Conservation (phyloP, 352 stramenopile genomes). For the Halophytophthora polymorphica region DNA sequence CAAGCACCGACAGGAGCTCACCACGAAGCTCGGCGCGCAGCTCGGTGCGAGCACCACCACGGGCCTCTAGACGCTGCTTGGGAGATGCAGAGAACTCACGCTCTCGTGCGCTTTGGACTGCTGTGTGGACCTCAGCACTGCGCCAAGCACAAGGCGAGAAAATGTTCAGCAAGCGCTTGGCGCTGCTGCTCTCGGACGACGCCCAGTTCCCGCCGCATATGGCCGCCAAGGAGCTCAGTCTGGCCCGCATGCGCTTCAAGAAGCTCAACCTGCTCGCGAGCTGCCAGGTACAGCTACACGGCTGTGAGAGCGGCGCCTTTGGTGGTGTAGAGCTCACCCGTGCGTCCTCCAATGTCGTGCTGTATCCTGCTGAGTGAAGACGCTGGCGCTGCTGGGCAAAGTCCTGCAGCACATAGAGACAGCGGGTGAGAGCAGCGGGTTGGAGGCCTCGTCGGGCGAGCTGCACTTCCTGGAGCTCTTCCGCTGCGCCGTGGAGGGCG, state of each 20-base stretch:
- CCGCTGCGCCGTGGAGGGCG: slow-evolving; percentile 60
- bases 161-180: slow-evolving; percentile 55
- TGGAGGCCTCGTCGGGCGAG: slow-evolving; percentile 50
- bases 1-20: slow-evolving; percentile 30
- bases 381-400: slow-evolving; percentile 42
- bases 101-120: slow-evolving; percentile 20
- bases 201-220: slow-evolving; percentile 48
- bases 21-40: slow-evolving; percentile 53
- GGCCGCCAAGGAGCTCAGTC: slow-evolving; percentile 49
- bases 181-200: slow-evolving; percentile 52
- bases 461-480: slow-evolving; percentile 69
- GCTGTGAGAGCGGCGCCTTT: neutral
- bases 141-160: slow-evolving; percentile 60
- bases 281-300: slow-evolving; percentile 34
- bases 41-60: slow-evolving; percentile 13
- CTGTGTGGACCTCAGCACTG: slow-evolving; percentile 30
- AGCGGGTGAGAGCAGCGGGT: slow-evolving; percentile 32
- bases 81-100: neutral
- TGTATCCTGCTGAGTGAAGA: slow-evolving; percentile 23
- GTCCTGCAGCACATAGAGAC: slow-evolving; percentile 49
- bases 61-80: neutral
- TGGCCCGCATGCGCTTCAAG: slow-evolving; percentile 51
- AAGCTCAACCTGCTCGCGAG: slow-evolving; percentile 58
- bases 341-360: neutral
- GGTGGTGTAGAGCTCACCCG: neutral